Percentiles rank a stretch among this genome's conserved stretches.
These are phyloP conservation scores for Cryptosporidium sp. DNA, from an alignment of 169 alveolate genomes.

Conservation along the genomic window DNA sequence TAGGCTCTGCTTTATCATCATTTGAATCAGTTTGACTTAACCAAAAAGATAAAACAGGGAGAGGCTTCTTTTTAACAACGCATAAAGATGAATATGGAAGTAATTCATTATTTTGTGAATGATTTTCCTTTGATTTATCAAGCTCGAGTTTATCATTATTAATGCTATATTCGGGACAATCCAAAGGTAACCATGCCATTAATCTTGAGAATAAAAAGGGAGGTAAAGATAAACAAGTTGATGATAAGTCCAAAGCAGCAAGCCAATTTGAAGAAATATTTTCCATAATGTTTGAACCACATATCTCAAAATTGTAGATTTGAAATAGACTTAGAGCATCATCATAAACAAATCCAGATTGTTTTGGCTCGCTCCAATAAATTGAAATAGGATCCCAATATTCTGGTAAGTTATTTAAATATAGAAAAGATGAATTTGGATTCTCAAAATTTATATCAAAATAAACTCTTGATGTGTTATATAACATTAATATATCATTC, in stretches of 20 bases:
- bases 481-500: slow-evolving; percentile 33
- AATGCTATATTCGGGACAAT: slow-evolving; percentile 5
- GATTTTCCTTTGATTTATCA: background rate
- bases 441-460: slow-evolving; percentile 32
- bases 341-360: slow-evolving; percentile 50
- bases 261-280: slow-evolving; percentile 56
- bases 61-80: slow-evolving; percentile 30
- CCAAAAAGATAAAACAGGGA: slow-evolving; percentile 27
- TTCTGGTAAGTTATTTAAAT: slow-evolving; percentile 6
- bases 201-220: slow-evolving; percentile 35
- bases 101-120: background rate
- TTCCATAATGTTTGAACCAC: slow-evolving; percentile 6
- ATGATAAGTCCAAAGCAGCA: slow-evolving; percentile 59
- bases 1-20: background rate
- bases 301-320: slow-evolving; percentile 25
- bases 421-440: slow-evolving; percentile 22
- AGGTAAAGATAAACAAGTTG: slow-evolving; percentile 67
- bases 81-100: slow-evolving; percentile 41
- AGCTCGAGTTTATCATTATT: background rate
- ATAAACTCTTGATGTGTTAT: slow-evolving; percentile 19
- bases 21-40: background rate
- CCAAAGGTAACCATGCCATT: slow-evolving; percentile 37
- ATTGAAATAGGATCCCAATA: slow-evolving; percentile 20
- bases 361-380: slow-evolving; percentile 68
- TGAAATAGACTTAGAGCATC: slow-evolving; percentile 56